Base-by-base conservation (phyloP, 305 asterid genomes). In the Fraxinus baroniana region DNA sequence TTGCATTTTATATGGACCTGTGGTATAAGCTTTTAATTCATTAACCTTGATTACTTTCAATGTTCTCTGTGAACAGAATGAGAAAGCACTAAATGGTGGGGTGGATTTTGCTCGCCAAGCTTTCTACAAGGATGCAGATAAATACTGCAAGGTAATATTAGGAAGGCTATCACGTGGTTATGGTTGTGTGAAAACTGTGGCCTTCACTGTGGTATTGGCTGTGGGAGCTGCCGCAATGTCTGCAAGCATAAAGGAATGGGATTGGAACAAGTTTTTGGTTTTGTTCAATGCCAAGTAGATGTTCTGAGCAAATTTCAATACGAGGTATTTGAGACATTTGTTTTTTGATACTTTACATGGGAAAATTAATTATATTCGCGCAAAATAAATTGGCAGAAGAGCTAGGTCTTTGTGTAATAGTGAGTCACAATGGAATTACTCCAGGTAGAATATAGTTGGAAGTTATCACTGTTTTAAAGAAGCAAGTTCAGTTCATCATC, bases 61-160 rank as follows among this genome's bases (percentile, higher is more conserved):
- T 52, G 83, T 49, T 41, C 76, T 75, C 76, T 24, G 37, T 85
- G 39, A 72, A 78, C 90, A 94, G 98, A 94, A 94, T 79, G 93
- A 91, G 89, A 86, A 90, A 85, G 93, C 91, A 41, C 68, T 87
- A 57, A 86, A 74, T 37, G 90, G 83, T 18, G 94, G 86, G 68
- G 90, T 78, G 46, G 93, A 86, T 74, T 91, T 20, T 81, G 79
- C 77, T 36, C 89, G 49, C 72, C 91, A 82, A 86, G 85, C 84
- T 73, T 39, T 41, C 41, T 88, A 87, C 78, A 90, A 86, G 89
- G 94, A 95, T n/a, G 94, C 98, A 1, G 94, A 91, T 74, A 92
- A 88, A 79, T 89, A 90, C 87, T 88, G 94, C 77, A 94, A 87
- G 85, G 76, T 83, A 66, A 15, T 95, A 39, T 66, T 57, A 80